Conservation (phyloP, 257 asterid species). For the Catharanthus roseus region DNA sequence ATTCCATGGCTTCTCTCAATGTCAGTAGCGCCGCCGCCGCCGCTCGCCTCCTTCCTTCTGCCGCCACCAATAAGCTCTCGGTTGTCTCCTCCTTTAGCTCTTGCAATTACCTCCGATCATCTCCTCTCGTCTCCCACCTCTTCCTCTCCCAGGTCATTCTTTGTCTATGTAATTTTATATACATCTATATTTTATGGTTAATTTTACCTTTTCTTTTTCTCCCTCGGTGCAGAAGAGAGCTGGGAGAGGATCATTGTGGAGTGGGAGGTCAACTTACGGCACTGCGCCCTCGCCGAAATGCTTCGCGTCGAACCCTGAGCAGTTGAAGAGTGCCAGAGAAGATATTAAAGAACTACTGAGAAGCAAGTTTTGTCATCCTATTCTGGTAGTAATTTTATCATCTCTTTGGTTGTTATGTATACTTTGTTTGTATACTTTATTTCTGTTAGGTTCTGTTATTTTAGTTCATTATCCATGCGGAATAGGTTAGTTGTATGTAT, state of each 20-base stretch:
- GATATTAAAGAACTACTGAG: constrained; percentile 72
- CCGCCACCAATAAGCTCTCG: constrained; percentile 28
- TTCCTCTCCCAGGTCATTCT: constrained; percentile 47
- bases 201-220: background rate
- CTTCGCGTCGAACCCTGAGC: constrained; percentile 66
- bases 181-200: background rate
- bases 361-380: constrained; percentile 70
- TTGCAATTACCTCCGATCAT: constrained; percentile 49
- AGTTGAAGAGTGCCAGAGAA: constrained; percentile 84
- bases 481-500: background rate
- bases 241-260: constrained; percentile 29
- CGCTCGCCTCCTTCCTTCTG: constrained; percentile 41
- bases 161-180: background rate
- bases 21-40: constrained; percentile 26
- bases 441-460: too few species aligned
- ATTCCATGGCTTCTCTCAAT: constrained; percentile 17
- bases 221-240: constrained; percentile 34
- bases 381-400: constrained; percentile 40
- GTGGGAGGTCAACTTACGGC: constrained; percentile 43
- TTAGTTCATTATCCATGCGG: background rate
- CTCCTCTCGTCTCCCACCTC: constrained; percentile 41
- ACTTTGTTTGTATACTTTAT: background rate
- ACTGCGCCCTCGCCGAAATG: constrained; percentile 61
- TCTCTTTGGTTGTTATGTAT: background rate
- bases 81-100: constrained; percentile 30